Evolutionary conservation across 2,329 filamentous ascomycete species (phyloP).

Genomic region (Clonostachys byssicola): DNA sequence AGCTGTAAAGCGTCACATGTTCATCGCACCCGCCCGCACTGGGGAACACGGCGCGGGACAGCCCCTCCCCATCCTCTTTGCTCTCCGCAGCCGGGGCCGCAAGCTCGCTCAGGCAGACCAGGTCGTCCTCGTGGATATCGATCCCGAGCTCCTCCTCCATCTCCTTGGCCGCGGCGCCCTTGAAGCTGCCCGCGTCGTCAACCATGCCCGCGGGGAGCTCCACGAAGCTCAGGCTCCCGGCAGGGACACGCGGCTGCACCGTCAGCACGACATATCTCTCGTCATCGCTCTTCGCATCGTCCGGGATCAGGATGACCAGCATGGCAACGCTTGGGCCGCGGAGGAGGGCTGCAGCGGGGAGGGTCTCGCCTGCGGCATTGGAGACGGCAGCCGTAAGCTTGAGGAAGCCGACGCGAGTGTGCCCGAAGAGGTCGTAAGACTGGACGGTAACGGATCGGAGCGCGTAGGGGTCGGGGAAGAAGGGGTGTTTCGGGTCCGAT

Average conservation of each 20-base stretch:
- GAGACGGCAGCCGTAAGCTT: conserved; percentile 45
- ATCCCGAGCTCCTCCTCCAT: conserved; percentile 57
- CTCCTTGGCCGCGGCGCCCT: conserved; percentile 54
- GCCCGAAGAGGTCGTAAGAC: conserved; percentile 47
- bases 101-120: conserved; percentile 48
- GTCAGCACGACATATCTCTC: conserved; percentile 55
- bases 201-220: conserved; percentile 59
- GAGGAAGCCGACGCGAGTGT: conserved; percentile 46
- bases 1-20: conserved; percentile 52
- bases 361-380: conserved; percentile 39
- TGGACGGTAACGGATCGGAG: conserved; percentile 48
- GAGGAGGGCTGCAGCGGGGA: conserved; percentile 53
- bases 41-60: conserved; percentile 49
- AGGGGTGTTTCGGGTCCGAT: conserved; percentile 37
- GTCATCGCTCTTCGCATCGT: conserved; percentile 35
- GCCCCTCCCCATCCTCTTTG: conserved; percentile 2
- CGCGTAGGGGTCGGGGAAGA: conserved; percentile 47
- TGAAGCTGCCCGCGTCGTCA: conserved; percentile 47
- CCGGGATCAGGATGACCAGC: conserved; percentile 51
- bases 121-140: conserved; percentile 38
- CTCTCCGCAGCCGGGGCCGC: conserved; percentile 21
- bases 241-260: conserved; percentile 53
- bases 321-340: conserved; percentile 58
- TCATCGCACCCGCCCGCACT: conserved; percentile 59
- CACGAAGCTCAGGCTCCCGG: conserved; percentile 47